Base-by-base conservation (phyloP, 2,329 filamentous ascomycete species). In the Colletotrichum shisoi region DNA sequence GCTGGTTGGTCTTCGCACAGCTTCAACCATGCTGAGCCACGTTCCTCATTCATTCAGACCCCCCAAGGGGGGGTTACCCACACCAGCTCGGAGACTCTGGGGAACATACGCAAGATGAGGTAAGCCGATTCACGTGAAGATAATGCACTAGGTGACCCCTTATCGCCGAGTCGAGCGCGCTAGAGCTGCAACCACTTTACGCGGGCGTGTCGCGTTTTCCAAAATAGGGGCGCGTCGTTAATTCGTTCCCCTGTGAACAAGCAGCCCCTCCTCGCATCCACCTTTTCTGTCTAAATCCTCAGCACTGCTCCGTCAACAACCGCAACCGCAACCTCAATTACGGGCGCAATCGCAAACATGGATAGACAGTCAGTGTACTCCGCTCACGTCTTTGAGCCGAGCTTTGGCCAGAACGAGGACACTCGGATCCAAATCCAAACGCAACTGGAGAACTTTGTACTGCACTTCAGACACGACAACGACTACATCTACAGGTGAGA, bases 401-500 rank as follows among this genome's bases (percentile, higher is more conserved):
- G 85, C 71, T 85, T 85, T 70, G 87, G 88, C 73, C 86, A 88
- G 46, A 85, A 83, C 67, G 86, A 89, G 71, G 91, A 94, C 75
- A 89, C 86, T 64, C 85, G 90, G 66, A 83, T 87, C 31, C 87
- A 92, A 74, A 83, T 94, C 57, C 92, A 95, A 77, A 86, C 87
- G 67, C 89, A 92, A 75, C 86, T 99, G 68, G 89, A 95, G 75
- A 90, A 93, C 69, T 99, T 99, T 78, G 90, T 99, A 71, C 87
- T 98, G 65, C 92, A 94, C 72, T 99, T 97, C 76, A 89, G 94
- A 75, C 87, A 98, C 48, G 94, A 97, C 79, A 97, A 96, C 79
- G 87, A 90, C 74, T 98, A 97, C 80, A 89, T 97, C 74, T 99
- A 98, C 85, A 88, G 93, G 93, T 94, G 78, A 71, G 80, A 69